These are phyloP conservation scores for Dalechampia spathulata DNA, from an alignment of 441 rosid genomes.

Conservation along the genomic window DNA sequence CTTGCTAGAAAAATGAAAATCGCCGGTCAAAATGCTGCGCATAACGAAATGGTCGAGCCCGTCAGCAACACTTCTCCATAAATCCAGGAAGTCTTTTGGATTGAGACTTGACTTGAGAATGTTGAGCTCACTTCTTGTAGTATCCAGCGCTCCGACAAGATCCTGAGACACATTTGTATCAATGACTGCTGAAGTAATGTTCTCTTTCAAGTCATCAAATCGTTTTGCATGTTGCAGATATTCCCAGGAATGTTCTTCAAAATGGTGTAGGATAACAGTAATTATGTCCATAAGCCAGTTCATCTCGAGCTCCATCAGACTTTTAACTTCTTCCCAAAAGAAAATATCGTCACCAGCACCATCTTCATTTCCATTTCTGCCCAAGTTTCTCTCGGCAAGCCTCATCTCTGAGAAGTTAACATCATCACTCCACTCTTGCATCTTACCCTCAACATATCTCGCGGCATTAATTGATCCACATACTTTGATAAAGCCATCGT, in stretches of 20 bases:
- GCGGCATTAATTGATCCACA: slow-evolving; percentile 67
- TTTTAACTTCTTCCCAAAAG: slow-evolving; percentile 58
- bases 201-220: slow-evolving; percentile 26
- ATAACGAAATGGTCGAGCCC: slow-evolving; percentile 68
- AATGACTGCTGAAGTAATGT: slow-evolving; percentile 6
- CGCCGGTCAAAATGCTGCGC: slow-evolving; percentile 30
- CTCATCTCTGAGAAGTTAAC: slow-evolving; percentile 56
- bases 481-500: slow-evolving; percentile 34
- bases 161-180: slow-evolving; percentile 27
- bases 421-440: slow-evolving; percentile 81
- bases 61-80: slow-evolving; percentile 75
- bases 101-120: slow-evolving; percentile 38
- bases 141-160: slow-evolving; percentile 49
- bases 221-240: slow-evolving; percentile 25
- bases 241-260: slow-evolving; percentile 44
- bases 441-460: slow-evolving; percentile 49
- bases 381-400: slow-evolving; percentile 28
- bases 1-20: slow-evolving; percentile 20
- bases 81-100: slow-evolving; percentile 59
- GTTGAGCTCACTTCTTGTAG: slow-evolving; percentile 37
- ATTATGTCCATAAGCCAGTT: slow-evolving; percentile 71
- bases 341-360: slow-evolving; percentile 28
- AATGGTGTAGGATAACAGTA: slow-evolving; percentile 42
- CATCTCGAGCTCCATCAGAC: slow-evolving; percentile 51
- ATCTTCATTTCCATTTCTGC: slow-evolving; percentile 7